Conservation (phyloP, 2,329 filamentous ascomycete species). For the Ophiosphaerella korrae region DNA sequence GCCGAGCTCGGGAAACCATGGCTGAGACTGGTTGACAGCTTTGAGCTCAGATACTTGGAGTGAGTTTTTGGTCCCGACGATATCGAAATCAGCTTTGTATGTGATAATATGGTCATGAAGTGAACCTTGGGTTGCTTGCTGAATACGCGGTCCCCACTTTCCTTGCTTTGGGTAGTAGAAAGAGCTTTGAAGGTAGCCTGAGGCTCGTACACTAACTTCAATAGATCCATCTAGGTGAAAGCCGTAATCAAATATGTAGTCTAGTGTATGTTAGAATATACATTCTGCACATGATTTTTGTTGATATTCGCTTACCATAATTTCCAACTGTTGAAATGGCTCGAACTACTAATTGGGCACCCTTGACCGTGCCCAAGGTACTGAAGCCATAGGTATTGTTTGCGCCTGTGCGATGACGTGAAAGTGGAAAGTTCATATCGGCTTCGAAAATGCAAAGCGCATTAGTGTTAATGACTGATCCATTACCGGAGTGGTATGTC, state of each 20-base stretch:
- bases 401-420: constrained; percentile 36
- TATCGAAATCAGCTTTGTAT: constrained; percentile 51
- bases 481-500: constrained; percentile 52
- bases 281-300: neutral
- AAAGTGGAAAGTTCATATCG: constrained; percentile 39
- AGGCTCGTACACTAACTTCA: constrained; percentile 40
- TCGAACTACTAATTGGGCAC: constrained; percentile 41
- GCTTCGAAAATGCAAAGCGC: constrained; percentile 55
- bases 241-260: constrained; percentile 41
- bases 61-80: constrained; percentile 41
- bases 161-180: constrained; percentile 41
- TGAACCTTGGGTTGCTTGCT: constrained; percentile 43
- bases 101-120: constrained; percentile 49
- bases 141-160: constrained; percentile 47
- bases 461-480: constrained; percentile 50
- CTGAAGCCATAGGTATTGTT: constrained; percentile 29
- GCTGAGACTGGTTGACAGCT: constrained; percentile 24
- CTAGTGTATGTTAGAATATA: constrained; percentile 9
- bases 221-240: constrained; percentile 43
- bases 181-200: constrained; percentile 37
- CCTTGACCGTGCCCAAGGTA: constrained; percentile 38
- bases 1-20: constrained; percentile 44
- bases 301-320: constrained; percentile 25
- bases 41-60: constrained; percentile 41
- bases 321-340: constrained; percentile 52